Percentiles rank a stretch among this genome's conserved stretches.
phyloP scores from a whole-genome alignment of 2,329 filamentous ascomycete species.

The Ophiostoma perfectum region DNA sequence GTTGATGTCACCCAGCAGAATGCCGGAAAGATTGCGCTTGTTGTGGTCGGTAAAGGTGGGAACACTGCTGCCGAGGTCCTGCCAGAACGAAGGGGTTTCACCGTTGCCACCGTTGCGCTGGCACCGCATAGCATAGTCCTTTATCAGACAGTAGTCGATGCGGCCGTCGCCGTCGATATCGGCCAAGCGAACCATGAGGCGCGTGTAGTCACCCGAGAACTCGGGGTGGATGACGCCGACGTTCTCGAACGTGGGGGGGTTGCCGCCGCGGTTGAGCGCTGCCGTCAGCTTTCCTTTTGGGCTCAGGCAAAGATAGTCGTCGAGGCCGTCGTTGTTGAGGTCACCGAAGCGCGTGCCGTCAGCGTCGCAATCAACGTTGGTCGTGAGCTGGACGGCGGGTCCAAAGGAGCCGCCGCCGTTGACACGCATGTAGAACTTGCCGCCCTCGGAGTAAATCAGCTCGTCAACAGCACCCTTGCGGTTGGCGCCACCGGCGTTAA shows the following conservation, averaged over 20 bases:
- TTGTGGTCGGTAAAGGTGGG: background rate
- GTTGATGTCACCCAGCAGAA: constrained; percentile 6
- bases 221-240: background rate
- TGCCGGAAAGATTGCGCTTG: background rate
- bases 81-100: constrained; percentile 27
- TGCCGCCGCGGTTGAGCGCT: background rate
- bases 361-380: background rate
- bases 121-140: constrained; percentile 23
- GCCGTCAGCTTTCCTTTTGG: background rate
- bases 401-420: background rate
- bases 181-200: background rate
- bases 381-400: background rate
- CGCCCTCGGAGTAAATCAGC: background rate
- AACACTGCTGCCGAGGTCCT: constrained; percentile 2
- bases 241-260: constrained; percentile 7
- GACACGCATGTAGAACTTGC: background rate
- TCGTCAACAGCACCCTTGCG: background rate
- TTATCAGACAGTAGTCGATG: constrained; percentile 21
- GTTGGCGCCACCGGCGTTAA: background rate
- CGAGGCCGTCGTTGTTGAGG: background rate
- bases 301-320: background rate
- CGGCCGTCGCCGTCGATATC: constrained; percentile 27
- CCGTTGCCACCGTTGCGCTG: constrained; percentile 34
- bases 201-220: background rate
- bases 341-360: background rate